A percentile compares a stretch with the other conserved stretches of the same genome.
Conservation (phyloP, 164 flowering plant species). For the Umbilicus rupestris region DNA sequence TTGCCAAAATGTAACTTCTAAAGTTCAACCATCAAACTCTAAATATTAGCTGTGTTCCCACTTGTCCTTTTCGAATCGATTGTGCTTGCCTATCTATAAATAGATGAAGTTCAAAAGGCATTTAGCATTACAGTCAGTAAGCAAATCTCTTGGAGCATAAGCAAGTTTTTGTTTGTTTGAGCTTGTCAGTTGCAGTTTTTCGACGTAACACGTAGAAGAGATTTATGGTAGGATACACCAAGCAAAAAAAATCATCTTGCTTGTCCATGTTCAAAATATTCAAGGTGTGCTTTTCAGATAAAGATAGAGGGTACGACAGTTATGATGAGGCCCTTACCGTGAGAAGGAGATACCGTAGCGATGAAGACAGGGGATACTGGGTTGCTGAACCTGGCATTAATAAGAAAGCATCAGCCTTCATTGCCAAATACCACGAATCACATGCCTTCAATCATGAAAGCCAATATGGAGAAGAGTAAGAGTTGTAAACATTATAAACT, state of each 20-base stretch:
- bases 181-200: too few species aligned
- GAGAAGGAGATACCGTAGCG: slow-evolving; percentile 13
- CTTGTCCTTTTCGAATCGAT: too few species aligned
- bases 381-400: slow-evolving; percentile 27
- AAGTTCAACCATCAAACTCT: too few species aligned
- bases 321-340: slow-evolving; percentile 6
- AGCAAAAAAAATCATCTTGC: slow-evolving; percentile 14
- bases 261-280: slow-evolving; percentile 19
- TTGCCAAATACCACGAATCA: slow-evolving; percentile 20
- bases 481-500: too few species aligned
- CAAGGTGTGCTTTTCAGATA: slow-evolving; percentile 14
- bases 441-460: slow-evolving; percentile 16
- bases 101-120: too few species aligned
- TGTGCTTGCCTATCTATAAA: too few species aligned
- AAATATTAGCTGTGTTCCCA: too few species aligned
- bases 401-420: slow-evolving; percentile 25
- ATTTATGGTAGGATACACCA: slow-evolving; percentile 6
- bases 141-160: too few species aligned
- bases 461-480: background rate
- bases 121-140: too few species aligned
- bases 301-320: background rate
- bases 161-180: too few species aligned
- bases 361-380: slow-evolving; percentile 24
- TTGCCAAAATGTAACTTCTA: too few species aligned
- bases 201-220: background rate